phyloP scores from a whole-genome alignment of 164 flowering plant genomes.

The Aristolochia fimbriata region DNA sequence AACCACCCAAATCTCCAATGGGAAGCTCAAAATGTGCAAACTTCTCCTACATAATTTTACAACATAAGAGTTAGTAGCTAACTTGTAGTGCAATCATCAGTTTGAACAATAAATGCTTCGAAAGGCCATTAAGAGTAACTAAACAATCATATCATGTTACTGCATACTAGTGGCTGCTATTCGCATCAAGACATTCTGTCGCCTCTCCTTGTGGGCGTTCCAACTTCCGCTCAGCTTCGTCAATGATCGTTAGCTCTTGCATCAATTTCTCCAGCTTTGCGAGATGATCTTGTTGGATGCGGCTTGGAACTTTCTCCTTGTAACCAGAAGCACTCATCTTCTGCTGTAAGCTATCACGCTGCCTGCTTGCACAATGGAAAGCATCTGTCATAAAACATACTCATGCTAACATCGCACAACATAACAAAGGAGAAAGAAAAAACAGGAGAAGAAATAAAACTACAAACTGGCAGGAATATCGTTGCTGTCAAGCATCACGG shows the following conservation, averaged over 20 bases:
- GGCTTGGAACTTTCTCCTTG: slow-evolving; percentile 54
- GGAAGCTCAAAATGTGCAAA: too few species aligned
- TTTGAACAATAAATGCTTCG: too few species aligned
- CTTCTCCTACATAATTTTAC: too few species aligned
- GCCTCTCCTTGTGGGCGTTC: slow-evolving; percentile 16
- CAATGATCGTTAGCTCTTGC: slow-evolving; percentile 45
- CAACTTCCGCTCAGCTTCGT: slow-evolving; percentile 31
- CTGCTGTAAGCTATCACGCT: slow-evolving; percentile 41
- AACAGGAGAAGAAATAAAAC: background rate
- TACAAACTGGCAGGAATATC: too few species aligned
- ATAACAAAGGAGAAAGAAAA: background rate
- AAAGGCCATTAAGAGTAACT: too few species aligned
- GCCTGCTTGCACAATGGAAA: slow-evolving; percentile 33
- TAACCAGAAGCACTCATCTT: slow-evolving; percentile 58
- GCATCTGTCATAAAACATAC: background rate
- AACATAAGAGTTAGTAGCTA: too few species aligned
- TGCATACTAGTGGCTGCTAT: too few species aligned
- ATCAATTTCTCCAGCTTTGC: slow-evolving; percentile 41
- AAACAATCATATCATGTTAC: too few species aligned
- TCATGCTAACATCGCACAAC: background rate
- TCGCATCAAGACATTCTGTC: background rate
- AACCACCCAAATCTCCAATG: too few species aligned
- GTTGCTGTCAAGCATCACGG: too few species aligned
- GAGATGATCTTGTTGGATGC: slow-evolving; percentile 47
- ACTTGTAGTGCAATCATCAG: too few species aligned